These are phyloP conservation scores for Babesia bovis DNA, from an alignment of 169 alveolate species.

Conservation along the genomic window DNA sequence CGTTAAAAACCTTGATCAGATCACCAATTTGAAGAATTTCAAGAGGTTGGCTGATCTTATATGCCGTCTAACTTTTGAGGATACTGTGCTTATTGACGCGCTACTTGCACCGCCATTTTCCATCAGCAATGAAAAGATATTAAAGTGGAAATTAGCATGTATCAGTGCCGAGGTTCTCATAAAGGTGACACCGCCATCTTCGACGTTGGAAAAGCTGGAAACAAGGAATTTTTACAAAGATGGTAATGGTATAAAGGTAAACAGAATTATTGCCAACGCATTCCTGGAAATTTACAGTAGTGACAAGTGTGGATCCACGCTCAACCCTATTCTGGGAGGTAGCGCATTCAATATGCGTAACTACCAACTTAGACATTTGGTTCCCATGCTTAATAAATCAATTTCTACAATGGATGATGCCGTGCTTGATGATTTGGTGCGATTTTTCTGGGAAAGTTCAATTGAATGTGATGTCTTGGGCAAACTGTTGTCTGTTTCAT, in stretches of 20 bases:
- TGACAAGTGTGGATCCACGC: not conserved
- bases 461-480: conserved; percentile 25
- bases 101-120: conserved; percentile 16
- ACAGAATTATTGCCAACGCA: conserved; percentile 1
- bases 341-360: conserved; percentile 17
- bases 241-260: not conserved
- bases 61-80: not conserved
- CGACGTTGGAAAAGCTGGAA: not conserved
- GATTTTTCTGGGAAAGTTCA: conserved; percentile 29
- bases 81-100: conserved; percentile 6
- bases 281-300: not conserved
- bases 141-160: conserved; percentile 20
- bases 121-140: not conserved
- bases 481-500: conserved; percentile 5
- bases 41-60: conserved; percentile 10
- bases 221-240: not conserved
- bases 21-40: conserved; percentile 4
- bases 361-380: conserved; percentile 18
- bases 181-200: not conserved
- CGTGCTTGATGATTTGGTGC: conserved; percentile 9
- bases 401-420: not conserved
- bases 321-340: conserved; percentile 23
- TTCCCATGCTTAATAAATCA: not conserved
- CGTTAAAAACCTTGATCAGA: not conserved
- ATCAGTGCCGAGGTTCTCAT: conserved; percentile 15